Conservation (phyloP, 148 eudicot genomes). For the Rhododendron ovatum region DNA sequence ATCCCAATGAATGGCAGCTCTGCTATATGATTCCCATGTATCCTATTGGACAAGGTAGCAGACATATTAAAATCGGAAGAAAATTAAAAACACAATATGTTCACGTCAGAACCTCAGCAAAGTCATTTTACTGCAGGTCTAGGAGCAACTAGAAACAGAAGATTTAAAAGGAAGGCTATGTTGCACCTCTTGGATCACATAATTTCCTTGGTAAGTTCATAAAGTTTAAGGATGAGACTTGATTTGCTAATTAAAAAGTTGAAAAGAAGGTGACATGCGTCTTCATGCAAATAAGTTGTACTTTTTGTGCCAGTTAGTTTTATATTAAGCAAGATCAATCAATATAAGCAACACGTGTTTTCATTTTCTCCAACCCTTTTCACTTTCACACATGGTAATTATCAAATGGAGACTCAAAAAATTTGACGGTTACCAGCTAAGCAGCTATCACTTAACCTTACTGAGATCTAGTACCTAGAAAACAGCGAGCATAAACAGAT, state of each 20-base stretch:
- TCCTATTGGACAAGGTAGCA: slow-evolving; percentile 33
- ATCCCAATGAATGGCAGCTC: slow-evolving; percentile 99
- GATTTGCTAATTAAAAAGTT: not conserved
- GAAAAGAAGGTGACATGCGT: not conserved
- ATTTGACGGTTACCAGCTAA: not conserved
- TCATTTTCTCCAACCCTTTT: not conserved
- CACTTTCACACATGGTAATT: not conserved
- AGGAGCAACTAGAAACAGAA: not conserved
- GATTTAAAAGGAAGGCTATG: not conserved
- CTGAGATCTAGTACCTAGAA: not conserved
- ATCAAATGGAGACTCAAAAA: not conserved
- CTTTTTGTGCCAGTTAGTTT: not conserved
- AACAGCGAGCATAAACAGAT: not conserved
- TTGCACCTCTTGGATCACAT: not conserved
- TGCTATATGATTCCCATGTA: slow-evolving; percentile 73
- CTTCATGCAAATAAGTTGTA: not conserved
- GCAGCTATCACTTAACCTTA: not conserved
- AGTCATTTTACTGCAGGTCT: not conserved
- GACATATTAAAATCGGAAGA: not conserved
- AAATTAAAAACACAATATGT: not conserved
- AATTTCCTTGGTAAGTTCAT: not conserved
- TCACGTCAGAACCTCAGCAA: not conserved
- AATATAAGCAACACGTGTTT: not conserved
- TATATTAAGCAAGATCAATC: not conserved
- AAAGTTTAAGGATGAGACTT: not conserved